Evolutionary conservation across 106 monocot genomes (phyloP), one percentile per base, ranked within the genome.

Genomic region (Xerophyta viscosa): DNA sequence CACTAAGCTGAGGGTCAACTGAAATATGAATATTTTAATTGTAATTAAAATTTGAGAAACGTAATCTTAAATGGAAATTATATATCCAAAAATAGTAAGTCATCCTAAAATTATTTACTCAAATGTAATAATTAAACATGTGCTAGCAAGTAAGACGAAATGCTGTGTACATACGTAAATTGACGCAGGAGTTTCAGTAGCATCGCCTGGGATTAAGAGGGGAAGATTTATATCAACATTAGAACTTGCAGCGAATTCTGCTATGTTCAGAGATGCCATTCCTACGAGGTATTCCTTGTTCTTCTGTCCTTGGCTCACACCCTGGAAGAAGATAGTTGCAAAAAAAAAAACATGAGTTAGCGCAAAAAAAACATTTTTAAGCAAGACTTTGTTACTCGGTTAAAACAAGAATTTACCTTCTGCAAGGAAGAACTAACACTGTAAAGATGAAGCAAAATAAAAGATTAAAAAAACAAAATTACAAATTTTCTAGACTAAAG

Each of bases 261-360:
- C 78, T n/a, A 94, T 57, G 56, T 94, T 88, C 61, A 94, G 36
- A 26, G 75, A 70, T 59, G 81, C 72, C 19, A 62, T 64, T 56
- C 88, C 94, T 29, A 94, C 22, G 63, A 88, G 23, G 51, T 78
- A 67, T 48, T 65, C 37, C 67, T 81, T 84, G 53, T 62, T 84
- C 44, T 74, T 81, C 0, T 57, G 51, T 57, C 69, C 81, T 54
- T 63, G 67, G 23, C 68, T 72, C 27, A 39, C 20, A 30, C 30
- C 83, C 83, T 83, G 62, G 26, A 67, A 5, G 6, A 67, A 41
- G 60, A 33, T 0, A 12, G 15, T 12, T 15, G 13, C 15, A 41
- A 53, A 53, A 43, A 14, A 6, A 41, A 27, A n/a, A 39, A 60
- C 20, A 2, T n/a, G n/a, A n/a, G n/a, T n/a, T n/a, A n/a, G n/a